Base-by-base conservation (phyloP, 2,329 filamentous ascomycete species). In the Cadophora sp. region DNA sequence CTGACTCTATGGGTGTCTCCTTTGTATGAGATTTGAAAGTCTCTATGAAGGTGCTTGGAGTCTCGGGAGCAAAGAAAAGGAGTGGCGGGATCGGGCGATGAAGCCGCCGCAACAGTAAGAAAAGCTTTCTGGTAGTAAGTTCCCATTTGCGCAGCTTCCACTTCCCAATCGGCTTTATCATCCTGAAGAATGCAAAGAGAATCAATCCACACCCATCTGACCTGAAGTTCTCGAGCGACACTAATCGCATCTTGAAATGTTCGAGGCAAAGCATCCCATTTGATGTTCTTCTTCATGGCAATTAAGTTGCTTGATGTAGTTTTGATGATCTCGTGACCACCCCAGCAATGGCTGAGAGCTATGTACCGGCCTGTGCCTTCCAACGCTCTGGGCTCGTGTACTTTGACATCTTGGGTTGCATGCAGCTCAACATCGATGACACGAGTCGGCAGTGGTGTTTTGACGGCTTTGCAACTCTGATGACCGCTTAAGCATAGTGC, bases 201-300 rank as follows among this genome's bases (percentile, higher is more conserved):
- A 40, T 64, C 62, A 46, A 64, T 64, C 62, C 62, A 64, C 3
- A 64, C n/a, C 29, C 55, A 64, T 43, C 40, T 53, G 11, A 56
- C 34, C 12, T 24, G 27, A 4, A 64, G 19, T 9, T 27, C 22
- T 43, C 62, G 29, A 22, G 62, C 34, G n/a, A 64, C 4, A 12
- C 8, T 27, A 4, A 64, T 56, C 19, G 34, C 62, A 43, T 64
- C 62, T 31, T 27, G 50, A 34, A 56, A 64, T 4, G 50, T 64
- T 4, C 37, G 22, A n/a, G 62, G 26, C 4, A 64, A 26, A 24
- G 7, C 50, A n/a, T 64, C 48, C 27, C 50, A 37, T 12, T 31
- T 34, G 60, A 51, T 63, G 31, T 43, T 37, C 24, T 59, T 59
- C 56, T 37, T 59, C 29, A 37, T 24, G 12, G 9, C 19, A 22